Conservation (phyloP, 331 rosid species). For the Stylosanthes scabra region DNA sequence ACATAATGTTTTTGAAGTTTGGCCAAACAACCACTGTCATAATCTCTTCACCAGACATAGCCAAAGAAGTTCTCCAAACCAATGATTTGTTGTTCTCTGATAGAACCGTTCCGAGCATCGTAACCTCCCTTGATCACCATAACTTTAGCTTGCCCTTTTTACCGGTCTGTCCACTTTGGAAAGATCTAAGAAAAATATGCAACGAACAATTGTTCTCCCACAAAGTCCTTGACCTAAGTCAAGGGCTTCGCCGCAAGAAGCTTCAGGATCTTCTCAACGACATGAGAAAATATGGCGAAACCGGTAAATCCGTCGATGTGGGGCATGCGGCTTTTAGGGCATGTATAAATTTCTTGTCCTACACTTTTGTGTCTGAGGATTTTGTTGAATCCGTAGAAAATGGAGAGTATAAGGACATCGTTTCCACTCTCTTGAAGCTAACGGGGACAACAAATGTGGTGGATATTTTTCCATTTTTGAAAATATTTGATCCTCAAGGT, state of each 20-base stretch:
- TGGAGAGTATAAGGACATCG: conserved; percentile 33
- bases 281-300: neutral
- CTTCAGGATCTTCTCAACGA: neutral
- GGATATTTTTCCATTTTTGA: conserved; percentile 29
- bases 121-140: conserved; percentile 14
- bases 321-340: conserved; percentile 37
- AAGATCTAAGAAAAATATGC: neutral
- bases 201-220: neutral
- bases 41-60: conserved; percentile 14
- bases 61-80: conserved; percentile 18
- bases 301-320: conserved; percentile 5
- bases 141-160: conserved; percentile 14
- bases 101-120: conserved; percentile 14
- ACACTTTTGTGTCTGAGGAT: conserved; percentile 40
- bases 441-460: conserved; percentile 29
- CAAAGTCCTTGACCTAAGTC: neutral
- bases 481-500: conserved; percentile 35
- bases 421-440: conserved; percentile 17
- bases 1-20: conserved; percentile 17
- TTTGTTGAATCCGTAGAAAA: neutral
- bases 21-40: conserved; percentile 25
- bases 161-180: neutral
- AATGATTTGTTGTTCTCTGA: conserved; percentile 12
- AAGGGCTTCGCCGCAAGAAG: neutral
- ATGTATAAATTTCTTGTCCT: conserved; percentile 31